A percentile compares a stretch with the other conserved stretches of the same genome.
These are phyloP conservation scores for Aristolochia fimbriata DNA, from an alignment of 164 flowering plant species.

Conservation along the genomic window DNA sequence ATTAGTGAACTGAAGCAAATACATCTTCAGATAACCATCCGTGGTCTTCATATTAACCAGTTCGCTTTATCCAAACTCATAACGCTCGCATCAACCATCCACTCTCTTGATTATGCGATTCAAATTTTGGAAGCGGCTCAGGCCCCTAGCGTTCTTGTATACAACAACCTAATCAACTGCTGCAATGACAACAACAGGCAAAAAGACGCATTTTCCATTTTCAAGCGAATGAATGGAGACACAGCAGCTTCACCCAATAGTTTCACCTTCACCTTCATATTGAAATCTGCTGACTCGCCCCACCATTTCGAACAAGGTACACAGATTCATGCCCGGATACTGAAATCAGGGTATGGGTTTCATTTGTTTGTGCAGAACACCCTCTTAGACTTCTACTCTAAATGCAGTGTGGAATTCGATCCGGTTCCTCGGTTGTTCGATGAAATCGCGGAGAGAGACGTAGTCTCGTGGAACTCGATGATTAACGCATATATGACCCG, in stretches of 20 bases:
- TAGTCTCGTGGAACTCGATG: constrained; percentile 39
- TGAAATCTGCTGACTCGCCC: constrained; percentile 22
- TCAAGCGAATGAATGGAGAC: constrained; percentile 22
- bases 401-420: constrained; percentile 26
- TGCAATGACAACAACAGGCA: constrained; percentile 12
- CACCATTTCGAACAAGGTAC: constrained; percentile 19
- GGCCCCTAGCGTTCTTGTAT: constrained; percentile 20
- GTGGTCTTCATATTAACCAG: constrained; percentile 23
- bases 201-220: constrained; percentile 19
- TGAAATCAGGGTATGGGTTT: constrained; percentile 30
- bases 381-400: constrained; percentile 31
- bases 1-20: constrained; percentile 29
- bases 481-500: constrained; percentile 27
- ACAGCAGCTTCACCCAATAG: constrained; percentile 17
- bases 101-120: constrained; percentile 18
- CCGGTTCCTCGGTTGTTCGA: constrained; percentile 24
- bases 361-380: constrained; percentile 36
- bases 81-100: constrained; percentile 19
- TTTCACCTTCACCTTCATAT: constrained; percentile 34
- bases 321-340: constrained; percentile 25
- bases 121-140: constrained; percentile 14
- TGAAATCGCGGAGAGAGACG: constrained; percentile 26
- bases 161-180: constrained; percentile 33
- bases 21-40: constrained; percentile 32
- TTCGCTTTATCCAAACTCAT: constrained; percentile 31